Evolutionary conservation across 345 rosid species (phyloP).

Genomic region (Zanthoxylum bungeanum): DNA sequence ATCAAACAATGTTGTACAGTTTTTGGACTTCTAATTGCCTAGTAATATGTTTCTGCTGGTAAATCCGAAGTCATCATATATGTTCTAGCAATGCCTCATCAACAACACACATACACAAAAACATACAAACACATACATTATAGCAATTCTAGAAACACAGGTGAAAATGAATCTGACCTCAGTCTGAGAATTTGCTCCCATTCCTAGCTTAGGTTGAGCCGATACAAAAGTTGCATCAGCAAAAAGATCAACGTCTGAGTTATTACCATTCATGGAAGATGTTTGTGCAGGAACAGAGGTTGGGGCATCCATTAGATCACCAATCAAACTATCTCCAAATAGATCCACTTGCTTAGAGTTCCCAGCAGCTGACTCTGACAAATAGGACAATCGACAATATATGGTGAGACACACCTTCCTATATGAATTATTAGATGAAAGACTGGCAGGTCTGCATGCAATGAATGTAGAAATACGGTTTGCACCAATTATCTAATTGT

Average conservation of each 20-base stretch:
- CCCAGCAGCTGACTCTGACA: constrained; percentile 62
- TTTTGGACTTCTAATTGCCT: not conserved
- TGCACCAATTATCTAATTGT: not conserved
- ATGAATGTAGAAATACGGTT: constrained; percentile 6
- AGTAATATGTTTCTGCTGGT: not conserved
- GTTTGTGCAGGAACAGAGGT: constrained; percentile 49
- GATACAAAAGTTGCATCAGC: constrained; percentile 96
- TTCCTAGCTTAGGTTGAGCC: constrained; percentile 53
- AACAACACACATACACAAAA: not conserved
- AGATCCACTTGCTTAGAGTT: constrained; percentile 71
- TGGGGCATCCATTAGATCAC: constrained; percentile 73
- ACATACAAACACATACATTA: not conserved
- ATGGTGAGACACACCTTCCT: not conserved
- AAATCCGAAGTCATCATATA: not conserved
- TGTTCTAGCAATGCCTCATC: not conserved
- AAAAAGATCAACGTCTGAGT: constrained; percentile 76
- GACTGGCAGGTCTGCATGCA: not conserved
- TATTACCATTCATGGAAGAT: constrained; percentile 37
- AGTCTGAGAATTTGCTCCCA: constrained; percentile 43
- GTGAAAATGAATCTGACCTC: constrained; percentile 41
- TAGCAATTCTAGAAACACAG: not conserved
- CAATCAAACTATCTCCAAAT: constrained; percentile 74
- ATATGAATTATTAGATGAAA: not conserved
- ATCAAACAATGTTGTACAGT: not conserved
- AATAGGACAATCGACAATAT: constrained; percentile 17